Conservation (phyloP, 805 yeast species). For the Wickerhamiella allomyrinae region DNA sequence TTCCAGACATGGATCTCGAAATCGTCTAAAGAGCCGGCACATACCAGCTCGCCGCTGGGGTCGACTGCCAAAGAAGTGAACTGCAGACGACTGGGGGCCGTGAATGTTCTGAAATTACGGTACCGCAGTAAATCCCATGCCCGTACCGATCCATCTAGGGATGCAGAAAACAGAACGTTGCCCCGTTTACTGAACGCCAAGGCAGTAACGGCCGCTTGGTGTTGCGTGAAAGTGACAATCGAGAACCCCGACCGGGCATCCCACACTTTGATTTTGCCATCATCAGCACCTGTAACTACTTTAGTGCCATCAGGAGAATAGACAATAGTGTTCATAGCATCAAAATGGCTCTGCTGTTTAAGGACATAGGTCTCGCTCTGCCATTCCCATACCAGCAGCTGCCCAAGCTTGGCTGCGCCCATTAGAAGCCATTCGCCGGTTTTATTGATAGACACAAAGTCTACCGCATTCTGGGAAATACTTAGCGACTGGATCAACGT, state of each 20-base stretch:
- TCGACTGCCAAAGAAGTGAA: constrained; percentile 85
- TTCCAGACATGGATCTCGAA: constrained; percentile 94
- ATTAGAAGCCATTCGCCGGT: constrained; percentile 96
- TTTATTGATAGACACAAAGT: constrained; percentile 61
- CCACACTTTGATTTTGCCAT: constrained; percentile 95
- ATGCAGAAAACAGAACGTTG: constrained; percentile 78
- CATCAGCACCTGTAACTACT: constrained; percentile 88
- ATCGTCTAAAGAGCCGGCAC: constrained; percentile 84
- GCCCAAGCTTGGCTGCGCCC: constrained; percentile 86
- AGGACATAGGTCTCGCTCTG: constrained; percentile 90
- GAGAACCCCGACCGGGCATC: constrained; percentile 87
- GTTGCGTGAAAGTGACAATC: constrained; percentile 82
- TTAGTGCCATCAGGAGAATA: constrained; percentile 93
- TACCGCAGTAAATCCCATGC: constrained; percentile 94
- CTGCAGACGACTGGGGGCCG: constrained; percentile 79
- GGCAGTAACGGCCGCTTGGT: constrained; percentile 74
- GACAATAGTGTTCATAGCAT: constrained; percentile 65
- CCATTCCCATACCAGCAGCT: constrained; percentile 94
- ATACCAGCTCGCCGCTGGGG: constrained; percentile 92
- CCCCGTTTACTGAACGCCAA: constrained; percentile 81
- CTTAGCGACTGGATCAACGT: constrained; percentile 58
- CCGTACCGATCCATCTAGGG: constrained; percentile 90
- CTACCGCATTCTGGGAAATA: constrained; percentile 83
- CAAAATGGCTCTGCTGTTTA: constrained; percentile 96
- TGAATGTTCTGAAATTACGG: constrained; percentile 87